These are phyloP conservation scores for Rehmannia glutinosa DNA, from an alignment of 257 asterid genomes.

Conservation along the genomic window DNA sequence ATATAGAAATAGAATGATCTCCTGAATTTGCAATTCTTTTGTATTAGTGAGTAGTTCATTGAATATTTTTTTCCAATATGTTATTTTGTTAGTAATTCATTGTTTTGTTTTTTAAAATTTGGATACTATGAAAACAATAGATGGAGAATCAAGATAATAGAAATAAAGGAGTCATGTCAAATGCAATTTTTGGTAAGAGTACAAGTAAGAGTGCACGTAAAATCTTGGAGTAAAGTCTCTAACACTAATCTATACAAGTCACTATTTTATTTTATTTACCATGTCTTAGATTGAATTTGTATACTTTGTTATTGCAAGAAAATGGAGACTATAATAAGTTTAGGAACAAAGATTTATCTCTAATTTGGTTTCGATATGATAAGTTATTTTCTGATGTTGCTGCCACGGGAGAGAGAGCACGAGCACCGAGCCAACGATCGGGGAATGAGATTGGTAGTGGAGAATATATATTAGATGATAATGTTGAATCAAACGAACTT, in stretches of 20 bases:
- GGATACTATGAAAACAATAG: too few relatives aligned
- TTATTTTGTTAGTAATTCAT: too few relatives aligned
- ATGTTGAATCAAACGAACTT: neutral
- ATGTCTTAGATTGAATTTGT: neutral
- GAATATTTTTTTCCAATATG: too few relatives aligned
- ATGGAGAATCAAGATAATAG: neutral
- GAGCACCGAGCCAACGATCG: neutral
- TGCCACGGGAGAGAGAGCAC: conserved; percentile 3
- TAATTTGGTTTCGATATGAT: neutral
- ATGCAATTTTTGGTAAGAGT: neutral
- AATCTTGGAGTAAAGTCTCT: neutral
- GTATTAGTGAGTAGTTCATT: too few relatives aligned
- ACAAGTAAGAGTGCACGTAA: neutral
- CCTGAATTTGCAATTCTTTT: too few relatives aligned
- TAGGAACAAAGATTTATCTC: neutral
- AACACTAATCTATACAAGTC: neutral
- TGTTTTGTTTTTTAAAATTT: too few relatives aligned
- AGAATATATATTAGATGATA: neutral
- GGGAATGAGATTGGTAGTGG: neutral
- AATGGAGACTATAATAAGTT: neutral
- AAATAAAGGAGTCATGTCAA: neutral
- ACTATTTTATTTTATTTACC: neutral
- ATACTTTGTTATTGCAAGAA: neutral
- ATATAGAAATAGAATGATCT: too few relatives aligned
- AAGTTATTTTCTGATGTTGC: neutral